phyloP scores from a whole-genome alignment of 176 grass and related monocot genomes.

The Oryza longistaminata region DNA sequence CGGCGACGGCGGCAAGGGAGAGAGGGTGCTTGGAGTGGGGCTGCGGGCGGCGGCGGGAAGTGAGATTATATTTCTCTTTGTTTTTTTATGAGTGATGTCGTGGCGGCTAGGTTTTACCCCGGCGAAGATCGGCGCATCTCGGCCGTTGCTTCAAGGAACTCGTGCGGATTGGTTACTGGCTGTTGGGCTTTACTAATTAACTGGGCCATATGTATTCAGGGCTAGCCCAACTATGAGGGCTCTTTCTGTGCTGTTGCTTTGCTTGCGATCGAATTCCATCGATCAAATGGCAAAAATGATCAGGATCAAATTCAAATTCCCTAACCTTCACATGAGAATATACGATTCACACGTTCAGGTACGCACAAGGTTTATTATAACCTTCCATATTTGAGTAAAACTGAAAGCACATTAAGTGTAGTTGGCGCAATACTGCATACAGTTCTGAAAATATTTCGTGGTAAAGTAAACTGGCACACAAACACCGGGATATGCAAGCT shows the following conservation, averaged over 20 bases:
- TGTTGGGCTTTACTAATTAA: not conserved
- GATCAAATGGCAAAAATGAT: not conserved
- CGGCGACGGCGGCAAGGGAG: conserved; percentile 9
- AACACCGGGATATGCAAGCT: not conserved
- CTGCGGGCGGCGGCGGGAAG: not conserved
- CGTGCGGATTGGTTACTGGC: not conserved
- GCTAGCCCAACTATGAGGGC: too few species aligned
- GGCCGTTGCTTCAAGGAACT: conserved; percentile 1
- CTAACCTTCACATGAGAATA: not conserved
- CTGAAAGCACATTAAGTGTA: not conserved
- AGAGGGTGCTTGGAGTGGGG: not conserved
- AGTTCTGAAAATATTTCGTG: too few species aligned
- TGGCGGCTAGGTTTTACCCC: conserved; percentile 35
- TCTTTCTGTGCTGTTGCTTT: too few species aligned
- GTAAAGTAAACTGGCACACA: not conserved
- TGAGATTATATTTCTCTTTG: not conserved
- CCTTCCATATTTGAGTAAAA: not conserved
- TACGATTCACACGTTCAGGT: not conserved
- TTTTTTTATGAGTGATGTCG: not conserved
- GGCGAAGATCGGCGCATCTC: conserved; percentile 1
- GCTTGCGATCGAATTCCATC: not conserved
- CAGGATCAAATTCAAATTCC: not conserved
- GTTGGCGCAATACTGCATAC: too few species aligned
- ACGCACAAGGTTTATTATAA: not conserved
- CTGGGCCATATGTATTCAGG: not conserved